Conservation (phyloP, 169 alveolate genomes). For the Babesia microti region DNA sequence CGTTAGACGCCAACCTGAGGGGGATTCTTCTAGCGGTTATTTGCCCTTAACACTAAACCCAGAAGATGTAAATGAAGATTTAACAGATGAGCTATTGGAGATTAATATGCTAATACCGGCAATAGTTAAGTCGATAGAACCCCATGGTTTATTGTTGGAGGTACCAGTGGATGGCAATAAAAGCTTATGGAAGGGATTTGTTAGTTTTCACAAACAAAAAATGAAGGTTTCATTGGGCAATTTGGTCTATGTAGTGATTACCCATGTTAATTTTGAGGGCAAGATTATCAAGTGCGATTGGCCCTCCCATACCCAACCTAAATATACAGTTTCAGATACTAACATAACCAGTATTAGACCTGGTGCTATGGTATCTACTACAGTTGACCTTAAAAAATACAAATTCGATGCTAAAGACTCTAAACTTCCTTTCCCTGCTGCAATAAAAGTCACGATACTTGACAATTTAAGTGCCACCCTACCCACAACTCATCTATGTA, state of each 20-base stretch:
- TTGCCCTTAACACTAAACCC: conserved; percentile 28
- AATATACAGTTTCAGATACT: no score
- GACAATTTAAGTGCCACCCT: no score
- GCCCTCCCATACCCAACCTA: no score
- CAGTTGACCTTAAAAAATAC: no score
- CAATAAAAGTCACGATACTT: no score
- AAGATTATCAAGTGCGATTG: conserved; percentile 23
- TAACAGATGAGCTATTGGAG: conserved; percentile 5
- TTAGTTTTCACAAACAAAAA: conserved; percentile 18
- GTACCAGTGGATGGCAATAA: conserved; percentile 5
- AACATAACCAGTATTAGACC: no score
- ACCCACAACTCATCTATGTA: no score
- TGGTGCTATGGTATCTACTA: no score
- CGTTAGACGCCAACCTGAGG: no score
- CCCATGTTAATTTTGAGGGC: conserved; percentile 26
- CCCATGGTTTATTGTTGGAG: conserved; percentile 23
- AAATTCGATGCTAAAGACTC: no score
- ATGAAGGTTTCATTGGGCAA: conserved; percentile 8
- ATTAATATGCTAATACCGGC: conserved; percentile 37
- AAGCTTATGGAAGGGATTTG: conserved; percentile 14
- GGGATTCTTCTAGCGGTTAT: no score
- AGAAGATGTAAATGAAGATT: conserved; percentile 26
- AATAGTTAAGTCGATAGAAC: conserved; percentile 23
- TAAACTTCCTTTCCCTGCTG: no score
- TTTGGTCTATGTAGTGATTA: conserved; percentile 29